Conservation (phyloP, 768 basidiomycete genomes). For the Paxillus ammoniavirescens region DNA sequence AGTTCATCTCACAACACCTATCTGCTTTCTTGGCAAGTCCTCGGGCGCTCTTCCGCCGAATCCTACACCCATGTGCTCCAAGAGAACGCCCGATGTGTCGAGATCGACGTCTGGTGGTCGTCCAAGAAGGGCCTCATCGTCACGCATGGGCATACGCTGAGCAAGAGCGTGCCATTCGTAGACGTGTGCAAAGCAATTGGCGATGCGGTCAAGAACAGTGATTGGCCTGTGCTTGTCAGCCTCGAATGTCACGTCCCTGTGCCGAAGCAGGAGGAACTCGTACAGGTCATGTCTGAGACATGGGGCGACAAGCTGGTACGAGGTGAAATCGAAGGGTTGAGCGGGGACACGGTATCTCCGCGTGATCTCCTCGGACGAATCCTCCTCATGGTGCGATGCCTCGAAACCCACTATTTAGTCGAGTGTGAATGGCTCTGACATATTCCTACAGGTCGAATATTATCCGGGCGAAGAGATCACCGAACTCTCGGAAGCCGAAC, state of each 20-base stretch:
- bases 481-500: conserved; percentile 3
- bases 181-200: conserved; percentile 46
- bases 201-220: conserved; percentile 26
- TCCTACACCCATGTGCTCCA: conserved; percentile 56
- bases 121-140: conserved; percentile 50
- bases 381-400: conserved; percentile 49
- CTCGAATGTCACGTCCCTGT: conserved; percentile 62
- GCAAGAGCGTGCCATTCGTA: conserved; percentile 48
- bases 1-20: conserved; percentile 72
- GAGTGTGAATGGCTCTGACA: neutral
- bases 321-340: conserved; percentile 11
- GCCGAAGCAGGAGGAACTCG: conserved; percentile 50
- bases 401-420: neutral
- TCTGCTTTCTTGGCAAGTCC: conserved; percentile 53
- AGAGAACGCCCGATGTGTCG: conserved; percentile 55
- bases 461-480: conserved; percentile 34
- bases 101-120: conserved; percentile 68
- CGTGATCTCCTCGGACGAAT: conserved; percentile 51
- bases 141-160: conserved; percentile 62
- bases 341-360: conserved; percentile 40
- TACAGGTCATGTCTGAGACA: conserved; percentile 45
- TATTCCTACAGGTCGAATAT: conserved; percentile 49
- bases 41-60: conserved; percentile 51
- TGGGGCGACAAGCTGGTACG: conserved; percentile 55
- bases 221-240: conserved; percentile 60